Evolutionary conservation across 441 rosid species (phyloP), one percentile per base, ranked within the genome.

Genomic region (Populus trichocarpa): DNA sequence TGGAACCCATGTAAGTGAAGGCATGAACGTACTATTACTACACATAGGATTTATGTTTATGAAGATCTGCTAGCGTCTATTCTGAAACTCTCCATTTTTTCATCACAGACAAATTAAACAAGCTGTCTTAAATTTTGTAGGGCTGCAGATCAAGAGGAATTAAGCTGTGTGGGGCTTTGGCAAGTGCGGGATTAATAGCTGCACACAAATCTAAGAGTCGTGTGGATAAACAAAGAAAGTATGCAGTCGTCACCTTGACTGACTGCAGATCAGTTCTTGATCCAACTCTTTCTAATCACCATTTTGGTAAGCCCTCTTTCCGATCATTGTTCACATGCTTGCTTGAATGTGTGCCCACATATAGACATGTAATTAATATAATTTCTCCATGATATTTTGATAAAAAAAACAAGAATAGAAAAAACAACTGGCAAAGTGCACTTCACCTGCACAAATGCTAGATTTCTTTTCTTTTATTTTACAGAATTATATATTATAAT

Each of bases 211-310:
- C 81, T 1, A 87, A 79, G 69, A 22, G 71, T 72, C 74, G 22
- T 18, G 40, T 67, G 0, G 40, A 72, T 26, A 80, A 79, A 30
- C 81, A 75, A 35, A 80, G 83, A 78, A 86, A 88, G 63, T 89
- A 81, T n/a, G 90, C 80, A 16, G 80, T 88, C 1, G 82, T 82
- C 11, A 88, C 93, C 12, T 81, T 89, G 32, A 59, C 76, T 1
- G 86, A 89, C 35, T 85, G 91, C 68, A 86, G 91, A 33, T 80
- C 93, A 12, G 20, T 82, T 74, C 90, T 89, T 59, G 77, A 84
- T 9, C 93, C 93, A 11, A 67, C 88, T 50, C 90, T 86, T 50
- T 71, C 85, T 8, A 9, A 33, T 40, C 77, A 82, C 72, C 74
- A 84, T 63, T 83, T 84, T n/a, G 93, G 92, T 89, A 83, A 80